Evolutionary conservation across 768 basidiomycete genomes (phyloP).

Genomic region (Suillus clintonianus): DNA sequence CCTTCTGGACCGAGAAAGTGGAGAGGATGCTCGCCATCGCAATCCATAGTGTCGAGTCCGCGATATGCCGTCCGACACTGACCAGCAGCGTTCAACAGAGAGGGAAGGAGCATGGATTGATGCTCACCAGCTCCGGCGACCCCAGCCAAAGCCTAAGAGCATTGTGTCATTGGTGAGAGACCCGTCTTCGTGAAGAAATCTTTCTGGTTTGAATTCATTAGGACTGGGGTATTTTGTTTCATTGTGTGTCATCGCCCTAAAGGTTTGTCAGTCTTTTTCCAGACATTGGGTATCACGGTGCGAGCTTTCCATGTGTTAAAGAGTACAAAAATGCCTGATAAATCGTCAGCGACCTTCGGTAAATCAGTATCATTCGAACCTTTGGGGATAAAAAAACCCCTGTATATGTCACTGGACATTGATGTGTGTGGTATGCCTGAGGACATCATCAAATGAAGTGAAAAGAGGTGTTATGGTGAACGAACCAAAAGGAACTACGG

Average conservation of each 20-base stretch:
- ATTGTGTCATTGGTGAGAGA: not conserved
- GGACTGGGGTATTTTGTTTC: not conserved
- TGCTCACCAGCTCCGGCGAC: slow-evolving; percentile 1
- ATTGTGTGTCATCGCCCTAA: slow-evolving; percentile 1
- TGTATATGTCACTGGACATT: too few relatives aligned
- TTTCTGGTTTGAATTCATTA: not conserved
- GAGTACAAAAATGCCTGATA: too few relatives aligned
- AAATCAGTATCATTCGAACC: not conserved
- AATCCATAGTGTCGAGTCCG: slow-evolving; percentile 4
- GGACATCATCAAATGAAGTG: not conserved
- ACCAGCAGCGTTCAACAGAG: not conserved
- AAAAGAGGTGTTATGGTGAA: not conserved
- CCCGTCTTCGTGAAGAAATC: not conserved
- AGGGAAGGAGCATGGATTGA: too few relatives aligned
- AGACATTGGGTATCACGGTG: too few relatives aligned
- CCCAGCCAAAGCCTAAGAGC: not conserved
- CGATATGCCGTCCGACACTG: slow-evolving; percentile 5
- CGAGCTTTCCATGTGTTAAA: too few relatives aligned
- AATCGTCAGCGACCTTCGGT: not conserved
- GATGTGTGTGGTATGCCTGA: too few relatives aligned
- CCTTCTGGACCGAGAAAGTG: not conserved
- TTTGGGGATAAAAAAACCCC: too few relatives aligned
- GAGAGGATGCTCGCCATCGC: slow-evolving; percentile 2
- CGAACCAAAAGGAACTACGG: not conserved
- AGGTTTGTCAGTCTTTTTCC: not conserved